phyloP scores from a whole-genome alignment of 1,139 yeast species.

The Zygoascus hellenicus region DNA sequence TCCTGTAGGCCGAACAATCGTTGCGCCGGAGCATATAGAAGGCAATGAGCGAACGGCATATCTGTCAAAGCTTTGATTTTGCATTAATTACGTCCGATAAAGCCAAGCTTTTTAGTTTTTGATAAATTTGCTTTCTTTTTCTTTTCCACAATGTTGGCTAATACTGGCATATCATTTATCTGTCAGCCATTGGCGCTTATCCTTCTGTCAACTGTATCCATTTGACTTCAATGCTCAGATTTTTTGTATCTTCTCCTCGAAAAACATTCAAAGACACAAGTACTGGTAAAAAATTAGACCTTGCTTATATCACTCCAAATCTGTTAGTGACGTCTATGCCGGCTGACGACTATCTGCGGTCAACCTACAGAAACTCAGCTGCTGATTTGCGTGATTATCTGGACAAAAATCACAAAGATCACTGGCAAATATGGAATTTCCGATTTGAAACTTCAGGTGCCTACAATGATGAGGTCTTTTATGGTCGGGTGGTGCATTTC shows the following conservation, averaged over 20 bases:
- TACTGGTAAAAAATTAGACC: constrained; percentile 39
- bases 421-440: constrained; percentile 74
- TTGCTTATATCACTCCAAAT: constrained; percentile 57
- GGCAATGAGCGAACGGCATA: constrained; percentile 2
- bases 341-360: constrained; percentile 37
- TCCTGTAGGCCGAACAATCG: background rate
- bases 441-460: constrained; percentile 55
- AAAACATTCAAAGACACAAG: constrained; percentile 22
- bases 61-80: constrained; percentile 1
- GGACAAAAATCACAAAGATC: constrained; percentile 42
- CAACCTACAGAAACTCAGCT: constrained; percentile 48
- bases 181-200: too few relatives aligned
- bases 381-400: constrained; percentile 48
- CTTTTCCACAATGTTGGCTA: too few relatives aligned
- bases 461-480: constrained; percentile 36
- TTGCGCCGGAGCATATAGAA: background rate
- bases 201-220: too few relatives aligned
- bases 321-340: constrained; percentile 75
- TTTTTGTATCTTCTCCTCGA: constrained; percentile 18
- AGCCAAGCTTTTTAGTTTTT: too few relatives aligned
- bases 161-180: too few relatives aligned
- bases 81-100: background rate
- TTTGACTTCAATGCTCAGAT: too few relatives aligned
- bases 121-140: too few relatives aligned
- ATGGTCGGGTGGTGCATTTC: constrained; percentile 36